Base-by-base conservation (phyloP, 2,329 filamentous ascomycete species). In the Fusarium siculi region DNA sequence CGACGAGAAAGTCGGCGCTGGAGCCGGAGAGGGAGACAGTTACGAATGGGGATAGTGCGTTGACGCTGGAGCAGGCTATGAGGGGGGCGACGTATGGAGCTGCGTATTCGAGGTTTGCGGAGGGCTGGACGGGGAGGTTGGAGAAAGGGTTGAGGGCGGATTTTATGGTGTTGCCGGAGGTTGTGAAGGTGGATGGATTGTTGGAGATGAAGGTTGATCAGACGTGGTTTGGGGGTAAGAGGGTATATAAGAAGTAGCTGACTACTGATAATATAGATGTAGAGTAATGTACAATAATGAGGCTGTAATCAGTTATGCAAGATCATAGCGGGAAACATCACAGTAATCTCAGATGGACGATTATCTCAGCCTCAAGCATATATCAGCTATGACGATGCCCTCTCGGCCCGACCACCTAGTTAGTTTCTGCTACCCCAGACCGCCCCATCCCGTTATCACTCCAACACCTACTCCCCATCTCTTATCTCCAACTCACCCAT, bases 81-180 rank as follows among this genome's bases (percentile, higher is more conserved):
- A 84, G 82, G 4, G 89, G 86, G 14, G 88, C 85, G 0, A 89
- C 88, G 0, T 80, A 81, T 43, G 90, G 90, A 0, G 86, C 86
- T 9, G 89, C 90, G 2, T 88, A 87, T 74, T 88, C 86, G 19
- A 87, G 85, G n/a, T 91, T 90, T 72, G 86, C 86, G 2, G 90
- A 92, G 37, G 76, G 79, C 5, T 83, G 85, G 77, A 82, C 87
- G 1, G 90, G 90, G 0, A 86, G 82, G 56, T 75, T 92, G 62
- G 83, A 84, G 72, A 79, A 78, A 2, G 89, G 89, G 0, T 81
- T 86, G 76, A 82, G 85, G 71, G 90, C 90, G 0, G 90, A 92
- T 72, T 89, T 92, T 60, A 86, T 87, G 8, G 77, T 83, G 3
- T 4, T 75, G 10, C 43, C 58, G 1, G 16, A 18, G 8, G 44